Conservation (phyloP, 148 eudicot species). For the Rhododendron griersonianum region DNA sequence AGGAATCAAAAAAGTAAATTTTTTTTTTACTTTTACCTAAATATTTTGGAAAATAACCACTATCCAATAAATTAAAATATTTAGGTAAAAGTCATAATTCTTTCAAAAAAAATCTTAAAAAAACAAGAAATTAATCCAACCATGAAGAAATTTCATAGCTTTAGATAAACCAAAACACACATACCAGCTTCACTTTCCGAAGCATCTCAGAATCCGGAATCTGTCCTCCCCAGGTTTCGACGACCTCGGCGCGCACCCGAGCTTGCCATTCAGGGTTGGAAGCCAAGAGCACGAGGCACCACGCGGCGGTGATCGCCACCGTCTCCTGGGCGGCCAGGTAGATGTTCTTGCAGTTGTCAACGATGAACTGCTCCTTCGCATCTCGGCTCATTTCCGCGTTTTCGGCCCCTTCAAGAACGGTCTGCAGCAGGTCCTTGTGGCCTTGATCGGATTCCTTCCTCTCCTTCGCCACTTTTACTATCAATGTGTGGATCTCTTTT, state of each 20-base stretch:
- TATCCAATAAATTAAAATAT: no score
- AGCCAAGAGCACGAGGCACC: conserved; percentile 17
- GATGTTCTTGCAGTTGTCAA: conserved; percentile 17
- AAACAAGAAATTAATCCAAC: background rate
- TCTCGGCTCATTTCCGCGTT: background rate
- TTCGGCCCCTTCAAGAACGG: conserved; percentile 1
- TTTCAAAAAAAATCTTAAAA: background rate
- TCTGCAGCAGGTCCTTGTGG: conserved; percentile 10
- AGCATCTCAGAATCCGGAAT: conserved; percentile 17
- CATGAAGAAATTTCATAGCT: background rate
- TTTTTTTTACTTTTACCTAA: no score
- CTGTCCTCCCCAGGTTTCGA: conserved; percentile 4
- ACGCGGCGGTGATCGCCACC: background rate
- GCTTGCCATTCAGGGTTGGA: conserved; percentile 14
- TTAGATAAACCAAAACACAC: background rate
- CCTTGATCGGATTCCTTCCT: conserved; percentile 1
- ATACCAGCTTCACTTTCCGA: background rate
- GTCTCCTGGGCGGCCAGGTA: conserved; percentile 18
- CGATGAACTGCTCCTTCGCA: conserved; percentile 5
- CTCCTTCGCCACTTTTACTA: conserved; percentile 6
- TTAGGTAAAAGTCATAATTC: background rate
- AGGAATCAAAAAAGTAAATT: no score
- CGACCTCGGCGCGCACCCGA: conserved; percentile 14
- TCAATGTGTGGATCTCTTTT: conserved; percentile 7
- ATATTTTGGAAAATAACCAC: no score